Base-by-base conservation (phyloP, 768 basidiomycete species). In the Suillus subaureus region DNA sequence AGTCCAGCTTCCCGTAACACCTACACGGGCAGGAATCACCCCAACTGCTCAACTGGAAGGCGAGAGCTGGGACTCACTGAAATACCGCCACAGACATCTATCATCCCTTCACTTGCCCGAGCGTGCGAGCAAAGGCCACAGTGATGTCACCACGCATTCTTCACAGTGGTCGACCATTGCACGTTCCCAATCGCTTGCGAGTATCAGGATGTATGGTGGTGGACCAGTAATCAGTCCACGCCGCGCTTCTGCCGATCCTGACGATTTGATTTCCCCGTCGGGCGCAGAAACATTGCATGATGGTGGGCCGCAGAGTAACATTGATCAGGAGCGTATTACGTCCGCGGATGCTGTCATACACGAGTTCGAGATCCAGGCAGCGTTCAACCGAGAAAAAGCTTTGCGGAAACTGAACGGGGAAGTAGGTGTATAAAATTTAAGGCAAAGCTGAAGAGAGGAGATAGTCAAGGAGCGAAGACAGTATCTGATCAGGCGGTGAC, bases 91-190 rank as follows among this genome's bases (percentile, higher is more conserved):
- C 6, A 68, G 68, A n/a, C 71, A 64, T 47, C 40, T 31, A 43
- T 66, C 57, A 21, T 66, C 71, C 21, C 66, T 66, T 13, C 54
- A 71, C 33, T 37, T 76, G 1, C 55, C 73, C 2, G 64, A 47
- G 33, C 72, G 71, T 33, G 73, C 67, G 4, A 66, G 75, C 55
- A 69, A 66, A 55, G 70, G 68, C 28, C 16, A 69, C 61, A 75
- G 76, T 42, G 73, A 76, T 7, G 66, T 64, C 21, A 75, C 76
- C 65, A 62, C 77, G 49, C 75, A 68, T 61, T 75, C 75, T 8
- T 76, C 75, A 33, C 75, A 78, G 43, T 76, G 75, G 75, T 61
- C 77, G 51, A 68, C 70, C 11, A 71, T 76, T 2, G 60, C 74
- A 39, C 69, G 16, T 11, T 45, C 76, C 28, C 62, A 72, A 5